Evolutionary conservation across 2,329 filamentous ascomycete species (phyloP).

Genomic region (Pseudogymnoascus sp.): DNA sequence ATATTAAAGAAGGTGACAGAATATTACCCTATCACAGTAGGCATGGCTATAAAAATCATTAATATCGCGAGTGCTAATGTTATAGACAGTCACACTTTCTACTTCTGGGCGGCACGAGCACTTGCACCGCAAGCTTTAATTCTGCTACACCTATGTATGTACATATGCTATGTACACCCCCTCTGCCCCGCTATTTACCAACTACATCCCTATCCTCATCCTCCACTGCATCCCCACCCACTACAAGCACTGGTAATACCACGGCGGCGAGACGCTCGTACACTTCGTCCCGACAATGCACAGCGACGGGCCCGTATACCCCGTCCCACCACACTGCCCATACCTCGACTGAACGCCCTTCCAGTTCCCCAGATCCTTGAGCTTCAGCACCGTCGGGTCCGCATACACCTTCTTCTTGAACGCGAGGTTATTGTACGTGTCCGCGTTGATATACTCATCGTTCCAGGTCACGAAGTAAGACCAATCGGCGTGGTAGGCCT

Average conservation of each 20-base stretch:
- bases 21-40: too few relatives aligned
- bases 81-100: not conserved
- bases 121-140: not conserved
- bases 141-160: not conserved
- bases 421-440: constrained; percentile 34
- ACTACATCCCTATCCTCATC: not conserved
- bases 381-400: constrained; percentile 22
- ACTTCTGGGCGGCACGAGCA: not conserved
- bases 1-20: too few relatives aligned
- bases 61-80: too few relatives aligned
- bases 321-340: not conserved
- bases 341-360: constrained; percentile 14
- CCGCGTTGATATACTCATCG: constrained; percentile 37
- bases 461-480: constrained; percentile 41
- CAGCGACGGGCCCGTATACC: not conserved
- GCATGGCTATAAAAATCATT: too few relatives aligned
- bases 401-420: constrained; percentile 32
- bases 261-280: not conserved
- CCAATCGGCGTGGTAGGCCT: constrained; percentile 41
- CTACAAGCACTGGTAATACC: not conserved
- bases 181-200: not conserved
- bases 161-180: not conserved
- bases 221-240: not conserved
- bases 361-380: constrained; percentile 24
- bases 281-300: not conserved